Evolutionary conservation across 116 monocot genomes (phyloP), one percentile per base, ranked within the genome.

Genomic region (Papilionanthe hybrid): DNA sequence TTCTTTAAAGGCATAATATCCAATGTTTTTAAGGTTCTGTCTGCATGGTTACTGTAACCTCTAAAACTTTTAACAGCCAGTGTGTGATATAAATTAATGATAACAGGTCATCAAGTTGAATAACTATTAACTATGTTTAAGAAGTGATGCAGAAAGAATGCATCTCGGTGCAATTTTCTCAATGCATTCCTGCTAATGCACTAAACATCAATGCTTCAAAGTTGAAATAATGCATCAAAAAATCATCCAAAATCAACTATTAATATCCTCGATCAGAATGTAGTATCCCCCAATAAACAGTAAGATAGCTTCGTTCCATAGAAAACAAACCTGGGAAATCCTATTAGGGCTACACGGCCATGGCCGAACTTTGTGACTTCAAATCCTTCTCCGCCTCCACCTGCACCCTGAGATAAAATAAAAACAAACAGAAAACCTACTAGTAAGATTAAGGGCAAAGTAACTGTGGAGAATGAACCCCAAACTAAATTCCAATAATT

Each of bases 291-390:
- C n/a, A 42, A 73, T 13, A 75, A 75, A 50, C 42, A 27, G 49
- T 25, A 75, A 50, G 5, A 27, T 75, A 50, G 42, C 75, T 25
- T 27, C 9, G 48, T 25, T n/a, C 25, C 9, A 19, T 42, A 19
- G 13, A 28, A 80, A 78, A 74, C 58, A 83, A 79, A 98, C 98
- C 98, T 99, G 53, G 98, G 98, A 90, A 99, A 99, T 83, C 98
- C 98, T 72, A 99, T 99, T 69, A 99, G 78, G 80, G 98, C 94
- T 89, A 99, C 98, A 84, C 98, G 98, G 78, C 98, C 98, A 90
- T 99, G 98, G 43, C 98, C 98, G 85, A 91, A 99, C 75, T 99
- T 99, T 77, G 98, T 99, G 76, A 99, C 98, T 91, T 99, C 98
- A 91, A 99, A 99, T 68, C 98, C 98, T 50, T 99, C 98, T 85